phyloP scores from a whole-genome alignment of 768 basidiomycete species.

The Psilocybe cyanescens region DNA sequence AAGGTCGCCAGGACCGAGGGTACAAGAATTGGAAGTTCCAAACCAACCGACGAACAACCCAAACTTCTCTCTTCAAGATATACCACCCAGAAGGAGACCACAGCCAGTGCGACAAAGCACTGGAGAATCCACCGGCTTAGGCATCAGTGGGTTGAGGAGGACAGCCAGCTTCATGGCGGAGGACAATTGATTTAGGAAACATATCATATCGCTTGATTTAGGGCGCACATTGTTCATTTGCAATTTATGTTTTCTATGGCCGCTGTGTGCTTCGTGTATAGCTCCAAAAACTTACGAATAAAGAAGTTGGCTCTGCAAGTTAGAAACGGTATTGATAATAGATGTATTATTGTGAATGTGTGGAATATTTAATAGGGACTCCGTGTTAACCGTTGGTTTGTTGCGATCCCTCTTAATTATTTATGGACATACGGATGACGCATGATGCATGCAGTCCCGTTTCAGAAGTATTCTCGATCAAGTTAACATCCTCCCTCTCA shows the following conservation, averaged over 20 bases:
- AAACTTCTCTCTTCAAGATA: constrained; percentile 39
- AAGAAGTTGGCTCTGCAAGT: too few relatives aligned
- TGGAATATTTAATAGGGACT: too few relatives aligned
- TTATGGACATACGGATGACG: not conserved
- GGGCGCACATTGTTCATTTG: too few relatives aligned
- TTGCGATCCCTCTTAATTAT: too few relatives aligned
- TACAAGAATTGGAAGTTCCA: constrained; percentile 37
- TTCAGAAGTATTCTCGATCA: not conserved
- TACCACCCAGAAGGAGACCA: constrained; percentile 41
- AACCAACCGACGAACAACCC: constrained; percentile 7
- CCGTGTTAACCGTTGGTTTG: too few relatives aligned
- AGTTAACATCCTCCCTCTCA: not conserved
- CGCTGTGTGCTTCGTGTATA: too few relatives aligned
- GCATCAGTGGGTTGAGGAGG: constrained; percentile 31
- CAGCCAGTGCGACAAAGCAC: constrained; percentile 25
- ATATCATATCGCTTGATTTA: not conserved
- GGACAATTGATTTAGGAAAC: constrained; percentile 6
- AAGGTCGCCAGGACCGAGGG: constrained; percentile 39
- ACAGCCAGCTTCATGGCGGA: constrained; percentile 22
- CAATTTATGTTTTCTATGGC: too few relatives aligned
- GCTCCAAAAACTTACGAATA: too few relatives aligned
- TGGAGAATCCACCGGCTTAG: constrained; percentile 29
- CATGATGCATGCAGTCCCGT: not conserved
- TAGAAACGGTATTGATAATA: too few relatives aligned
- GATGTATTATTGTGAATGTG: too few relatives aligned